phyloP scores from a whole-genome alignment of 1,284 basidiomycete species.

The Papiliotrema fonsecae region DNA sequence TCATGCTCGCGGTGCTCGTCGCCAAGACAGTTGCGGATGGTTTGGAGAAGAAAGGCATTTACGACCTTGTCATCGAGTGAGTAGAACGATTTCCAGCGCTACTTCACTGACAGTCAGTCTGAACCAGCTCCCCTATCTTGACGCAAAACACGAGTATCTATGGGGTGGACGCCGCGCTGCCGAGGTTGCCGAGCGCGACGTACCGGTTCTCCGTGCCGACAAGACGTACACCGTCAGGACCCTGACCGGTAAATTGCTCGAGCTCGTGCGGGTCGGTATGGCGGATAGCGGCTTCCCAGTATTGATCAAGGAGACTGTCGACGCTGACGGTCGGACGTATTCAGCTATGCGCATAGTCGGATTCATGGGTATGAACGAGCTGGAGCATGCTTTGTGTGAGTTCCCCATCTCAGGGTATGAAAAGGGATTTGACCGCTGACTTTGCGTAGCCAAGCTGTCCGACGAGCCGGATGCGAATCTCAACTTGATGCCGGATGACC shows the following conservation, averaged over 20 bases:
- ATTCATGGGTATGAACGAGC: constrained; percentile 84
- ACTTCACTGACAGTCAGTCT: constrained; percentile 47
- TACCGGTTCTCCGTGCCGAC: constrained; percentile 39
- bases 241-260: constrained; percentile 40
- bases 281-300: constrained; percentile 87
- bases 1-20: constrained; percentile 80
- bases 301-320: constrained; percentile 49
- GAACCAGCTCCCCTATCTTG: constrained; percentile 81
- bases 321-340: constrained; percentile 13
- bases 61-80: constrained; percentile 88
- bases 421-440: background rate
- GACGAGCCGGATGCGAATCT: constrained; percentile 65
- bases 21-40: constrained; percentile 92
- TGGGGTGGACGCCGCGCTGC: constrained; percentile 72
- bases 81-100: constrained; percentile 18
- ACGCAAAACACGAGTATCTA: constrained; percentile 78
- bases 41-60: constrained; percentile 89
- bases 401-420: constrained; percentile 8
- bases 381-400: constrained; percentile 88
- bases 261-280: constrained; percentile 37
- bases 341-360: constrained; percentile 65
- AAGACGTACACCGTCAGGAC: constrained; percentile 40
- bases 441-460: constrained; percentile 66
- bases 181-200: constrained; percentile 59
- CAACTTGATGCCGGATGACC: constrained; percentile 56